phyloP scores from a whole-genome alignment of 208 protist species.

The Trypanosoma grayi region DNA sequence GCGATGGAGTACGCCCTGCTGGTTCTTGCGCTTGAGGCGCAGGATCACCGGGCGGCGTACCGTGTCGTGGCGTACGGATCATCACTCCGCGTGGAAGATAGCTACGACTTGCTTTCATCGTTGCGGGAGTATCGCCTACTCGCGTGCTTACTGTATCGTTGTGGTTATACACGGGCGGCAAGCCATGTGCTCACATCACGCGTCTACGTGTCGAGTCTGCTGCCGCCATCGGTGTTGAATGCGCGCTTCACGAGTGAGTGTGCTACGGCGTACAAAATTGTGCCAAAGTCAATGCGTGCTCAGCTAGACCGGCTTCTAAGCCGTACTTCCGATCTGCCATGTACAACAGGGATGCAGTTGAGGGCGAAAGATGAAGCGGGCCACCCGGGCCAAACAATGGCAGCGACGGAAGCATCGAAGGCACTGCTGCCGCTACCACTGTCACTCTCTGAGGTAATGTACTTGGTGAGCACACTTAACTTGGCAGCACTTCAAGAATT shows the following conservation, averaged over 20 bases:
- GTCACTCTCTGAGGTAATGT: conserved; percentile 53
- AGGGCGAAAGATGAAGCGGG: background rate
- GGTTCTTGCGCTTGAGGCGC: conserved; percentile 60
- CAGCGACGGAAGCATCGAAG: background rate
- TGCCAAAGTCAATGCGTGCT: conserved; percentile 13
- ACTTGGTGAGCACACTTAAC: conserved; percentile 60
- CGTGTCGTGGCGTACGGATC: conserved; percentile 29
- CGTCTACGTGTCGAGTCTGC: conserved; percentile 34
- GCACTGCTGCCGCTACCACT: conserved; percentile 29
- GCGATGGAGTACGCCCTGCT: conserved; percentile 68
- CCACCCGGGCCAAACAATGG: too few relatives aligned
- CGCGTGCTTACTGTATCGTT: conserved; percentile 56
- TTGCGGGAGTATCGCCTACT: conserved; percentile 66
- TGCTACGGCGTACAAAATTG: conserved; percentile 11
- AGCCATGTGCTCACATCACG: conserved; percentile 19
- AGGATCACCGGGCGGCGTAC: conserved; percentile 58
- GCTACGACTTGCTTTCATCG: conserved; percentile 51
- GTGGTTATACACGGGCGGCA: conserved; percentile 31
- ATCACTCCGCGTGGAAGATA: conserved; percentile 51
- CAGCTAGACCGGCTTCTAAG: conserved; percentile 7
- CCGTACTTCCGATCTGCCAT: background rate
- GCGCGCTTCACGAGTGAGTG: background rate
- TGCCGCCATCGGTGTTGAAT: background rate
- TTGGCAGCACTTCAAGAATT: conserved; percentile 40
- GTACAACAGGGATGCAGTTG: background rate